Evolutionary conservation across 192 early-diverging fungal genomes (phyloP).

Genomic region (Glomus cerebriforme): DNA sequence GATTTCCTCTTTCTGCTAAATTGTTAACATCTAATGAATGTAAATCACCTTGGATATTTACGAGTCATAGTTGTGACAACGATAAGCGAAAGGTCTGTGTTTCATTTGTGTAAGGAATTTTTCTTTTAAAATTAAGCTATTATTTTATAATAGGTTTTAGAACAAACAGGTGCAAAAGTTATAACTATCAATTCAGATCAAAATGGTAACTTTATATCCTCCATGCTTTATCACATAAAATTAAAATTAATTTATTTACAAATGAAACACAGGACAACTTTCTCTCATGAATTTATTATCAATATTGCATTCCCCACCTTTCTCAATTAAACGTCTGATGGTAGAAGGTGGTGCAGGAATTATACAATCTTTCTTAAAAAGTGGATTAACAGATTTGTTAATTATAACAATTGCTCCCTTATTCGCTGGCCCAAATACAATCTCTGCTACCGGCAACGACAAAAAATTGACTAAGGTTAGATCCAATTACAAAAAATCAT

Average conservation of each 20-base stretch:
- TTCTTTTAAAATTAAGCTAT: background rate
- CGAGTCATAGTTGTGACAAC: conserved; percentile 34
- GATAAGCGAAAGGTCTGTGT: conserved; percentile 25
- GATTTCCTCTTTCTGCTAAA: conserved; percentile 60
- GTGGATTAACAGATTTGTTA: conserved; percentile 46
- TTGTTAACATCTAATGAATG: conserved; percentile 47
- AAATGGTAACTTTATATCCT: conserved; percentile 36
- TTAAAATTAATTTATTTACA: background rate
- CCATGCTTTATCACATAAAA: background rate
- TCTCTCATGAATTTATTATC: conserved; percentile 33
- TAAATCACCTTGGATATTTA: conserved; percentile 60
- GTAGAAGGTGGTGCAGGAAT: conserved; percentile 86
- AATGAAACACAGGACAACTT: conserved; percentile 28
- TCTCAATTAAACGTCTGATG: conserved; percentile 67
- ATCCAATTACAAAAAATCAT: background rate
- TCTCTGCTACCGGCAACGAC: conserved; percentile 46
- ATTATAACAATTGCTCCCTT: conserved; percentile 76
- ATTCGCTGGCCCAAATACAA: conserved; percentile 63
- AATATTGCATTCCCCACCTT: conserved; percentile 11
- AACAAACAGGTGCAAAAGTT: conserved; percentile 62
- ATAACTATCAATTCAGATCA: conserved; percentile 42
- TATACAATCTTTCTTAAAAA: conserved; percentile 64
- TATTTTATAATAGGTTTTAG: conserved; percentile 39
- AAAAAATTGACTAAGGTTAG: background rate
- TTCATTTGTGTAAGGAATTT: background rate